These are phyloP conservation scores for Fagus crenata DNA, from an alignment of 306 rosid genomes.

Conservation along the genomic window DNA sequence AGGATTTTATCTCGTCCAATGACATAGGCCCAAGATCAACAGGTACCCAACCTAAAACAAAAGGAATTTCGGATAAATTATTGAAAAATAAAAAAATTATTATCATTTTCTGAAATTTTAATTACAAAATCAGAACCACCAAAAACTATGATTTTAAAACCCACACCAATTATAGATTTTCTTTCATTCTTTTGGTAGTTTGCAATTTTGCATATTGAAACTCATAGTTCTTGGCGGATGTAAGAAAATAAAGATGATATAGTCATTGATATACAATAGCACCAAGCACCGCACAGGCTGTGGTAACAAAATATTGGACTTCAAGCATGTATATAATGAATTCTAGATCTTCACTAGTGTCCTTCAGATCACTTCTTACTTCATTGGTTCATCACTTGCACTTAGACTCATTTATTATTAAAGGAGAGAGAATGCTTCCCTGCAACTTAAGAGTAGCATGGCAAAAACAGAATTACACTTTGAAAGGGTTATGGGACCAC, in stretches of 20 bases:
- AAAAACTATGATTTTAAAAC: not conserved
- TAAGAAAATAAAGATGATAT: not conserved
- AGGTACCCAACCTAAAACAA: constrained; percentile 72
- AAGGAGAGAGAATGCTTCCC: not conserved
- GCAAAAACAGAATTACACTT: not conserved
- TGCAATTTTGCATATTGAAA: not conserved
- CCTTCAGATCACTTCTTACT: not conserved
- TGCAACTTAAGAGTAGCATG: not conserved
- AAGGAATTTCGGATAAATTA: constrained; percentile 16
- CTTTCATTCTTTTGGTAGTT: not conserved
- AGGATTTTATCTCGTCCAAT: constrained; percentile 56
- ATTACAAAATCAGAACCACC: not conserved
- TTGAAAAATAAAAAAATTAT: not conserved
- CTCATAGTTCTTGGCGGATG: not conserved
- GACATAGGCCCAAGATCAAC: constrained; percentile 81
- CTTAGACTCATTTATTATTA: not conserved
- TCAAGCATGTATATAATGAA: not conserved
- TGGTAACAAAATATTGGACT: constrained; percentile 10
- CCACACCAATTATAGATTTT: not conserved
- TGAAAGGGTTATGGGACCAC: not conserved
- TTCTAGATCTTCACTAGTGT: not conserved
- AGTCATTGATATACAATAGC: not conserved
- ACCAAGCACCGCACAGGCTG: not conserved
- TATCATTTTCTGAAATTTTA: not conserved
- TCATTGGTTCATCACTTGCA: not conserved